phyloP scores from a whole-genome alignment of 257 asterid genomes.

The Asclepias syriaca region DNA sequence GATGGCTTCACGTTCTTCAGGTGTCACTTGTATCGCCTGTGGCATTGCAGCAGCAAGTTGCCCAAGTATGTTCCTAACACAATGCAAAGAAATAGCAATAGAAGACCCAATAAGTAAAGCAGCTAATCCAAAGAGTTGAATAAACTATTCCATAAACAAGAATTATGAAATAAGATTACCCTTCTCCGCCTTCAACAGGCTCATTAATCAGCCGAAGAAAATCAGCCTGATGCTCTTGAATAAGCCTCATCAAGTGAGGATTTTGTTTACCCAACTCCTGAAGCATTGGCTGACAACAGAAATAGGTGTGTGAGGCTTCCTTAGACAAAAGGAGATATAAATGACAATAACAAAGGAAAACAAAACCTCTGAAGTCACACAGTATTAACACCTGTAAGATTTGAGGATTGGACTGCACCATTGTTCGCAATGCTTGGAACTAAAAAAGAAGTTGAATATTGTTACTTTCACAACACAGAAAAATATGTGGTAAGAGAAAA shows the following conservation, averaged over 20 bases:
- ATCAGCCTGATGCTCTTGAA: constrained; percentile 81
- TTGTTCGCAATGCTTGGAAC: constrained; percentile 78
- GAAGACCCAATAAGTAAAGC: not conserved
- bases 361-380: not conserved
- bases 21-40: constrained; percentile 57
- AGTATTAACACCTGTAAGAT: constrained; percentile 32
- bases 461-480: not conserved
- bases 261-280: constrained; percentile 84
- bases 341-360: not conserved
- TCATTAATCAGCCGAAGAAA: constrained; percentile 81
- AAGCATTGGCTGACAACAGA: constrained; percentile 73
- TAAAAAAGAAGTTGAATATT: constrained; percentile 23
- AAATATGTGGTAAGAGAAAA: not conserved
- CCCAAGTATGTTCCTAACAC: constrained; percentile 38
- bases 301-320: constrained; percentile 12
- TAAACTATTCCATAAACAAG: not conserved
- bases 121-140: not conserved
- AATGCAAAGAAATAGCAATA: constrained; percentile 11
- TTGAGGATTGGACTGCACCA: constrained; percentile 92
- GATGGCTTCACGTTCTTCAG: constrained; percentile 71
- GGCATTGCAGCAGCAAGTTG: constrained; percentile 67
- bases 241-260: constrained; percentile 66
- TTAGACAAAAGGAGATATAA: not conserved
- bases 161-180: constrained; percentile 32
- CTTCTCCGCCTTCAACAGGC: constrained; percentile 81